Evolutionary conservation across 2,329 filamentous ascomycete genomes (phyloP), one percentile per base, ranked within the genome.

Genomic region (Paecilomyces sp.): DNA sequence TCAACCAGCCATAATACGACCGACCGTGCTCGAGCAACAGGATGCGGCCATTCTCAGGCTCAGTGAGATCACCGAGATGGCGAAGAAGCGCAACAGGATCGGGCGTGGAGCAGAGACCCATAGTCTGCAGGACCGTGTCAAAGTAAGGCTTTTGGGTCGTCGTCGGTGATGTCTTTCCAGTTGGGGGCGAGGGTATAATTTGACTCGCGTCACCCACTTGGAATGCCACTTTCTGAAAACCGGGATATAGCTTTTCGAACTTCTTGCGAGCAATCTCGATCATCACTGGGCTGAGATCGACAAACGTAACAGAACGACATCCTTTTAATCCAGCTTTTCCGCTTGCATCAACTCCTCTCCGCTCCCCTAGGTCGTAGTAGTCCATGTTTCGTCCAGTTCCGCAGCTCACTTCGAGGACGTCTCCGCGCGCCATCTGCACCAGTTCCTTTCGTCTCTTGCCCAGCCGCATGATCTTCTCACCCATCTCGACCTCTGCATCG

Each of bases 201-300:
- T 70, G 64, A 51, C 67, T 69, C 3, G 75, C 75, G 63, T 77
- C 71, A 61, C 74, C 70, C 9, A 66, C 68, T 3, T 67, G 66
- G 52, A 79, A 79, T 0, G 60, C 65, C 30, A 70, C 72, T 53
- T 63, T 64, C 57, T 62, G 60, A 57, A 72, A 74, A 5, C 60
- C 64, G 3, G 75, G 74, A 64, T 76, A 63, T 57, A 72, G 33
- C 15, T 64, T 66, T 33, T 70, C 65, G 57, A 79, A 81, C 67
- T 80, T 81, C 62, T 71, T 66, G 62, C 68, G 68, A 28, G 79
- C 73, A 57, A 80, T 73, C 50, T 75, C 73, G 1, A 81, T 68
- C 79, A 82, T 82, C 62, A 78, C 70, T 57, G 71, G 70, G 58
- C 78, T 80, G 61, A 78, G 68, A 68, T 82, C 79, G n/a, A 80